Conservation (phyloP, 805 yeast genomes). For the Blastobotrys peoriensis region DNA sequence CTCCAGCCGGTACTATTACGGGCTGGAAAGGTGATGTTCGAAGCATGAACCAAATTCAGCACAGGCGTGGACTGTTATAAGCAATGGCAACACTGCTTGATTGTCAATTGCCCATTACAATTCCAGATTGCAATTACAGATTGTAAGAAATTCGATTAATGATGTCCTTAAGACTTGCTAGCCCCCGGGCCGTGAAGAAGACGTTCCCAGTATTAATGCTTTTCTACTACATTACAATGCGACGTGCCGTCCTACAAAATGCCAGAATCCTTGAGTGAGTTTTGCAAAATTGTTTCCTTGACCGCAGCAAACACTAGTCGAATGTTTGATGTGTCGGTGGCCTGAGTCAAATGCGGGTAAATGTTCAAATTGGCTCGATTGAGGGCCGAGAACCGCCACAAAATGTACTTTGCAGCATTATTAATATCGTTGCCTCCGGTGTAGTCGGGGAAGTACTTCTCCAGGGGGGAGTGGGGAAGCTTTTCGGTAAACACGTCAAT, state of each 20-base stretch:
- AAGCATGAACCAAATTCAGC: too few species aligned
- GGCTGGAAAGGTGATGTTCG: conserved; percentile 41
- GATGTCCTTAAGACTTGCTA: too few species aligned
- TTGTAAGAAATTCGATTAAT: too few species aligned
- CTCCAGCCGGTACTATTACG: conserved; percentile 34
- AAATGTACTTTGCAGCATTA: conserved; percentile 85
- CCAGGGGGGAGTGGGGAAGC: conserved; percentile 72
- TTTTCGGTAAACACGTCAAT: conserved; percentile 87
- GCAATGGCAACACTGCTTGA: too few species aligned
- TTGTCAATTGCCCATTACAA: too few species aligned
- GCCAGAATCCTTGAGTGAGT: conserved; percentile 70
- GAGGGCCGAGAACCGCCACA: conserved; percentile 83
- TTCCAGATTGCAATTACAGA: not conserved
- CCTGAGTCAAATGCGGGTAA: conserved; percentile 87
- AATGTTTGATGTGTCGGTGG: conserved; percentile 87
- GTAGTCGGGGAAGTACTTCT: conserved; percentile 81
- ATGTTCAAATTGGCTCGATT: conserved; percentile 76
- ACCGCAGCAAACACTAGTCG: conserved; percentile 81
- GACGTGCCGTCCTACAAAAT: conserved; percentile 43
- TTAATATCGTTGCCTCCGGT: conserved; percentile 85
- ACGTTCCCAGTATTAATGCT: too few species aligned
- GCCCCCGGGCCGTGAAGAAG: too few species aligned
- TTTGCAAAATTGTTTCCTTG: conserved; percentile 71
- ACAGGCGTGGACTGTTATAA: too few species aligned
- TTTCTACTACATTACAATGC: too few species aligned